Percentiles rank a stretch among this genome's conserved stretches.
Conservation (phyloP, 2,329 filamentous ascomycete genomes). For the Ampelomyces quisqualis region DNA sequence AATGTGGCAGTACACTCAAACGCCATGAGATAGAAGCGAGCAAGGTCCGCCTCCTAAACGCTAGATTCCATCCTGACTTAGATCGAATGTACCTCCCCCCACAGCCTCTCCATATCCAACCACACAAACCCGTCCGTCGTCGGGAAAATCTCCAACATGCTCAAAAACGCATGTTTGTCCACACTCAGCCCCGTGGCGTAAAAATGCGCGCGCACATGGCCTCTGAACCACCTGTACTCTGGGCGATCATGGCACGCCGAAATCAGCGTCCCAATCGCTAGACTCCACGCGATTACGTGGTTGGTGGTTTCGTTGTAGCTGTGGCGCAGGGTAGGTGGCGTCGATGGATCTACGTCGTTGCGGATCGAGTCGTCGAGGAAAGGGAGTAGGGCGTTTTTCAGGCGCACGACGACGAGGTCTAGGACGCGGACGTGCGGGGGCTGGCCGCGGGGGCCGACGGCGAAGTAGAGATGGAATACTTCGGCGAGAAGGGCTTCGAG, state of each 20-base stretch:
- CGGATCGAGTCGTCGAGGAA: slow-evolving; percentile 6
- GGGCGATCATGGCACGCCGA: slow-evolving; percentile 11
- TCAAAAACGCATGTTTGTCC: background rate
- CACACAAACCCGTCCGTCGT: background rate
- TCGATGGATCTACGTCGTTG: slow-evolving; percentile 2
- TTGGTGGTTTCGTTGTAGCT: too few species aligned
- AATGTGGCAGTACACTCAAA: too few species aligned
- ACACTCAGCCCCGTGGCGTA: background rate
- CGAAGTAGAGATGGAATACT: slow-evolving; percentile 22
- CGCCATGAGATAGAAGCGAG: too few species aligned
- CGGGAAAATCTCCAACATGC: background rate
- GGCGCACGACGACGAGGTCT: slow-evolving; percentile 17
- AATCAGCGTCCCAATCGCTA: slow-evolving; percentile 20
- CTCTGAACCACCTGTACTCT: slow-evolving; percentile 21
- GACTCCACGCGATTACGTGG: slow-evolving; percentile 19
- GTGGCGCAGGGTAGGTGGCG: too few species aligned
- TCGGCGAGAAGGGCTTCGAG: slow-evolving; percentile 20
- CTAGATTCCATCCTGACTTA: too few species aligned
- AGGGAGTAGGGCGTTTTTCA: slow-evolving; percentile 19
- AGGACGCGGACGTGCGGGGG: slow-evolving; percentile 21
- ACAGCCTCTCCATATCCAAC: background rate
- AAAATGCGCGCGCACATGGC: slow-evolving; percentile 12
- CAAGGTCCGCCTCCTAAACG: too few species aligned
- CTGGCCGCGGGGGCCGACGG: slow-evolving; percentile 14
- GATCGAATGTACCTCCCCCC: background rate